Evolutionary conservation across 441 rosid species (phyloP), one percentile per base, ranked within the genome.

Genomic region (Erysimum cheiri): DNA sequence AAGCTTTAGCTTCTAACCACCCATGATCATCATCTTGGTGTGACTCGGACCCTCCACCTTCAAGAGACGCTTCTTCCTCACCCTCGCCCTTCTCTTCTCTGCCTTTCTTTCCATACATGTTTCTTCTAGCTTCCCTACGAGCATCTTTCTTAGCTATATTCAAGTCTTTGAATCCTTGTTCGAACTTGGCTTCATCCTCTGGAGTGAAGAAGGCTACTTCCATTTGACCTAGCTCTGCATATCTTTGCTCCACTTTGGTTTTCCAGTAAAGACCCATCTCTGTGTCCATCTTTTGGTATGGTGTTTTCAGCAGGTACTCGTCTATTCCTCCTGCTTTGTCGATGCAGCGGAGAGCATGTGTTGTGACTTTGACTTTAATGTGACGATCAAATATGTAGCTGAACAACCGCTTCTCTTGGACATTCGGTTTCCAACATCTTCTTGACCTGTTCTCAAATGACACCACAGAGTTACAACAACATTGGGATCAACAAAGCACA

Each of bases 301-400:
- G 99, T 69, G 98, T 92, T 78, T 87, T 92, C 40, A 95, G 85
- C 70, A 95, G 74, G 79, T 95, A 92, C 85, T 95, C 99, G 47
- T 95, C 99, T n/a, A 95, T 84, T 24, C 99, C 99, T 49, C 98
- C 99, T 41, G 90, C 98, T 81, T 92, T 95, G 82, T 95, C 99
- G 13, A 95, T 87, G 90, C 96, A 95, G 26, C 97, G 98, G 13
- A 92, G 87, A 26, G 98, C 97, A 46, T 92, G 93, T 19, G 88
- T 90, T 0, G 97, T 90, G 50, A 95, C 92, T 78, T 95, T 90
- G 22, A 92, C 87, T 68, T 87, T 87, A 64, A 95, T 85, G 73
- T 92, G 99, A 3, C 93, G 94, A 73, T 92, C 98, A 13, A 88
- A 79, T 71, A 92, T 85, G 84, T 90, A 95, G 78, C 98, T 95